Percentiles rank a stretch among this genome's conserved stretches.
Conservation (phyloP, 2,329 filamentous ascomycete genomes). For the Fusarium tuaranense region DNA sequence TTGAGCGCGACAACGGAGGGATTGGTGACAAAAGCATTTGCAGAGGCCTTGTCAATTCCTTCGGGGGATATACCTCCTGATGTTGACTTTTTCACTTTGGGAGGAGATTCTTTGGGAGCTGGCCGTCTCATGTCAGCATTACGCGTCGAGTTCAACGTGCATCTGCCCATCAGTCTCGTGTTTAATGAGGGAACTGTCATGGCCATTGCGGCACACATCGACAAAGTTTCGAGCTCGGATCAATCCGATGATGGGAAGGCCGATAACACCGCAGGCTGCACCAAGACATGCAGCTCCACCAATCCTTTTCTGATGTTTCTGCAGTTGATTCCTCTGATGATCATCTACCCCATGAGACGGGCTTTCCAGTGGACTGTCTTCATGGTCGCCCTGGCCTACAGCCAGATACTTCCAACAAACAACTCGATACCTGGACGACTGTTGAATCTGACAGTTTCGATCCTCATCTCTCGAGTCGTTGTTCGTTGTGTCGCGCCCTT, state of each 20-base stretch:
- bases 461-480: conserved; percentile 55
- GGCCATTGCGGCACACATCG: conserved; percentile 54
- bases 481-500: conserved; percentile 57
- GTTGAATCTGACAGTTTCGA: conserved; percentile 59
- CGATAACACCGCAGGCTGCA: conserved; percentile 49
- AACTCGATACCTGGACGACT: conserved; percentile 57
- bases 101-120: conserved; percentile 66
- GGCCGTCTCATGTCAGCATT: conserved; percentile 64
- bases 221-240: conserved; percentile 41
- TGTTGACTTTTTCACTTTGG: conserved; percentile 64
- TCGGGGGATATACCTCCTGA: conserved; percentile 52
- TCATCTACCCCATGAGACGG: conserved; percentile 64
- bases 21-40: conserved; percentile 58
- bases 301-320: conserved; percentile 60
- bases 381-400: conserved; percentile 58
- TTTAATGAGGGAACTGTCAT: conserved; percentile 61
- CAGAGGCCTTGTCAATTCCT: conserved; percentile 56
- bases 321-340: conserved; percentile 61
- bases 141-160: conserved; percentile 60
- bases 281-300: conserved; percentile 60
- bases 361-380: conserved; percentile 66
- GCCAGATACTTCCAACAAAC: conserved; percentile 54
- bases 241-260: conserved; percentile 1
- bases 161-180: conserved; percentile 62
- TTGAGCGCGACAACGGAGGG: conserved; percentile 48